Evolutionary conservation across 768 basidiomycete species (phyloP), one percentile per base, ranked within the genome.

Genomic region (Pleurotus djamor): DNA sequence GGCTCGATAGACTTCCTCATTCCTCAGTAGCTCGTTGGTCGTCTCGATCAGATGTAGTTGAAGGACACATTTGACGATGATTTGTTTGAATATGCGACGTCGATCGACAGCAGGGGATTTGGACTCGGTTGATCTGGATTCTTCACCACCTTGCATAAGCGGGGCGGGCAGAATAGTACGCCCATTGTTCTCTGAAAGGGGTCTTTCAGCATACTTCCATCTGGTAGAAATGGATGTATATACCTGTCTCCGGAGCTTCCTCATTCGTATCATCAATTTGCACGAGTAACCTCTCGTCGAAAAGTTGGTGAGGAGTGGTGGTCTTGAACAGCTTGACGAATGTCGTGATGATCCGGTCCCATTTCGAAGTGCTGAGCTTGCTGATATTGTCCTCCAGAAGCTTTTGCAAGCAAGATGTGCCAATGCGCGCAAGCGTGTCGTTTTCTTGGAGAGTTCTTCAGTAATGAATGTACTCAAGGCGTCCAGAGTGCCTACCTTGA

Each of bases 21-120:
- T 98, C 60, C 94, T 91, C 35, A 99, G 81, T 21, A 99, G 79
- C 64, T 98, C 97, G 67, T 94, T 95, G 2, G 96, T 96, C 5
- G 93, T 98, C 76, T 99, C 97, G 63, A 99, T 98, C 38, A 99
- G 82, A 57, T 98, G 80, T 17, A 99, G 76, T 67, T 99, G 97
- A 34, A 99, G 83, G 17, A 99, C 97, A 71, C 97, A 99, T 89
- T 98, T 98, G 64, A 98, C 95, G 61, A 99, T 98, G 74, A 99
- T 98, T 72, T 98, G 97, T 70, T 94, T 92, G 86, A 99, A 99
- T 58, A 92, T 85, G 45, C 88, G 84, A 48, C 92, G 86, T 57
- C 95, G 88, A 64, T 91, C 90, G 54, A 75, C 78, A 47, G 86
- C 73, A 5, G 87, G 83, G n/a, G 83, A 74, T 61, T 81, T 80